Conservation (phyloP, 106 monocot genomes). For the Chionographis japonica region DNA sequence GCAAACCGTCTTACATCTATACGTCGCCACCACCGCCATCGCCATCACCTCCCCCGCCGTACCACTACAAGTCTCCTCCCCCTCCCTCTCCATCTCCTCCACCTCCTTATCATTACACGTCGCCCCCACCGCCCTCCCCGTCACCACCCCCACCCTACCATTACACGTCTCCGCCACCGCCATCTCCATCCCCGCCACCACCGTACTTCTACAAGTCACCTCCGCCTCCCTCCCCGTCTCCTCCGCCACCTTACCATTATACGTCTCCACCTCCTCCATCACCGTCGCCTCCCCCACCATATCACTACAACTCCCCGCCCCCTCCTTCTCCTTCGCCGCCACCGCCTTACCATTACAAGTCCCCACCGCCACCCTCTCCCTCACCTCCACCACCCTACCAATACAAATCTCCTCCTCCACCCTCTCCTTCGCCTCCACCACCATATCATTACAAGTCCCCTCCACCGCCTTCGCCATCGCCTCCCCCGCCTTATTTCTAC, state of each 20-base stretch:
- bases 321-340: conserved; percentile 20
- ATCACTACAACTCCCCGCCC: conserved; percentile 22
- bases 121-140: conserved; percentile 8
- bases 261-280: conserved; percentile 27
- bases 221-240: conserved; percentile 16
- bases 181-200: conserved; percentile 5
- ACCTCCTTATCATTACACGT: background rate
- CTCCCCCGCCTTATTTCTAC: background rate
- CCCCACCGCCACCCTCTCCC: conserved; percentile 12
- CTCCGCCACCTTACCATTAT: conserved; percentile 29
- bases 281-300: conserved; percentile 15
- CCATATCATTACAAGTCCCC: conserved; percentile 22
- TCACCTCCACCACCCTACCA: conserved; percentile 14
- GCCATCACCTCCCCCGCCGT: conserved; percentile 15
- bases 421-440: conserved; percentile 9
- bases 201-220: conserved; percentile 32
- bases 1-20: conserved; percentile 15
- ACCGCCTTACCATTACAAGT: conserved; percentile 17
- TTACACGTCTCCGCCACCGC: conserved; percentile 13
- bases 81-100: conserved; percentile 2
- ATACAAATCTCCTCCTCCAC: conserved; percentile 16
- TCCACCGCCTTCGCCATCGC: conserved; percentile 12
- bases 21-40: conserved; percentile 23
- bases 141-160: conserved; percentile 22
- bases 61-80: conserved; percentile 24